Base-by-base conservation (phyloP, 2,329 filamentous ascomycete species). In the Aspergillus floridensis region DNA sequence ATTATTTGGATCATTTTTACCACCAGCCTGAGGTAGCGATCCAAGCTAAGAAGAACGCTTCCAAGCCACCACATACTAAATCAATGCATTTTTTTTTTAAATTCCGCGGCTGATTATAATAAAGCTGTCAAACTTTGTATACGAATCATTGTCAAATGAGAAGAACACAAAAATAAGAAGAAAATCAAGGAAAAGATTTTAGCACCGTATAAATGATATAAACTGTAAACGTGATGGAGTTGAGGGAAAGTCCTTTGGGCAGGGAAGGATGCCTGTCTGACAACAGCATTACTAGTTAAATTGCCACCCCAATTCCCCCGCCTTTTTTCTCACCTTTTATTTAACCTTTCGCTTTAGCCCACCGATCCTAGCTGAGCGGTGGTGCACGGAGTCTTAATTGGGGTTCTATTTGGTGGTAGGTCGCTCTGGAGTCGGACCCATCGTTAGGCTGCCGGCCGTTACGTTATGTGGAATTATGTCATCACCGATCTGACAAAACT, bases 1-100 rank as follows among this genome's bases (percentile, higher is more conserved):
- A 7, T 78, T 99, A 47, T 99, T 92, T 79, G 88, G 92, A 4
- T 92, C 87, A 3, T 99, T 99, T 73, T 81, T 99, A 52, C 95
- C 95, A 5, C 95, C 95, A 47, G 95, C 95, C 22, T 96, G 58
- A 57, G 6, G 38, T 44, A 44, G 38, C 19, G 38, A 6, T 44
- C 6, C 38, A 19, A 19, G 38, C 38, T n/a, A 16, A n/a, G 38
- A 8, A 16, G 16, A 44, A 41, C 2, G 16, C 14, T 41, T 41
- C 16, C 16, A 16, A 44, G 38, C 38, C 14, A 44, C 16, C 14
- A 14, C 14, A 19, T 16, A 19, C 38, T 14, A 16, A 12, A 16
- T 12, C 2, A 0, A 35, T 16, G 12, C 32, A 12, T 35, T 35
- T 35, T 3, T 12, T n/a, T n/a, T n/a, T n/a, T n/a, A n/a, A 12